These are phyloP conservation scores for Sporothrix inflata DNA, from an alignment of 2,329 filamentous ascomycete genomes.

Conservation along the genomic window DNA sequence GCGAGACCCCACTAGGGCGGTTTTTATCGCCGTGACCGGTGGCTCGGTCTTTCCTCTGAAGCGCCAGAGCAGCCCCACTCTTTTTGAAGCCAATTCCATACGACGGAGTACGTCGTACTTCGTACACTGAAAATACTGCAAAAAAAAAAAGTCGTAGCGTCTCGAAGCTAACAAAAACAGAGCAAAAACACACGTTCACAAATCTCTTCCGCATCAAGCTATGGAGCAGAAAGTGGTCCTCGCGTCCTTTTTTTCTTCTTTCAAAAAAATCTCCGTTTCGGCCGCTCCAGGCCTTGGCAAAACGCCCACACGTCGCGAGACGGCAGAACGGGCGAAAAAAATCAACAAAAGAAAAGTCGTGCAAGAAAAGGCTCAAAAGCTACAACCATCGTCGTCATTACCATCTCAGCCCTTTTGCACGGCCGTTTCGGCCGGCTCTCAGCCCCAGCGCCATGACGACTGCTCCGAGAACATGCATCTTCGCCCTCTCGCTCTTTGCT, in stretches of 20 bases:
- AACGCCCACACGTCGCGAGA: not conserved
- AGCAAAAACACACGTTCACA: not conserved
- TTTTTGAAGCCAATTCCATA: not conserved
- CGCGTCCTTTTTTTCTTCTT: not conserved
- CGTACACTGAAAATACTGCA: not conserved
- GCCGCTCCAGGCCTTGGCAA: not conserved
- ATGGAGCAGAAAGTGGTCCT: not conserved
- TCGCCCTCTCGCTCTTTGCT: not conserved
- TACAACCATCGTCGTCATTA: not conserved
- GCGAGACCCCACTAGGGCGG: slow-evolving; percentile 5
- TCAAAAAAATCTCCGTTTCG: not conserved
- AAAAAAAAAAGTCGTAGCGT: not conserved
- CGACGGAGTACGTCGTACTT: too few species aligned
- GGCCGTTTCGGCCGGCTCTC: slow-evolving; percentile 1
- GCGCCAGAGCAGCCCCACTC: not conserved
- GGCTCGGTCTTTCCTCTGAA: slow-evolving; percentile 7
- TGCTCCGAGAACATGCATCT: not conserved
- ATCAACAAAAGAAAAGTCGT: not conserved
- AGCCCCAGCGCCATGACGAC: slow-evolving; percentile 8
- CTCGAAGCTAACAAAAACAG: not conserved
- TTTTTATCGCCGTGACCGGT: slow-evolving; percentile 22
- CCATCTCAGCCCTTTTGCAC: not conserved
- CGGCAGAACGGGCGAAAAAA: not conserved
- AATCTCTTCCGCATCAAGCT: not conserved
- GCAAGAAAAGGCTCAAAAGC: not conserved